Base-by-base conservation (phyloP, 306 rosid species). In the Delonix regia region DNA sequence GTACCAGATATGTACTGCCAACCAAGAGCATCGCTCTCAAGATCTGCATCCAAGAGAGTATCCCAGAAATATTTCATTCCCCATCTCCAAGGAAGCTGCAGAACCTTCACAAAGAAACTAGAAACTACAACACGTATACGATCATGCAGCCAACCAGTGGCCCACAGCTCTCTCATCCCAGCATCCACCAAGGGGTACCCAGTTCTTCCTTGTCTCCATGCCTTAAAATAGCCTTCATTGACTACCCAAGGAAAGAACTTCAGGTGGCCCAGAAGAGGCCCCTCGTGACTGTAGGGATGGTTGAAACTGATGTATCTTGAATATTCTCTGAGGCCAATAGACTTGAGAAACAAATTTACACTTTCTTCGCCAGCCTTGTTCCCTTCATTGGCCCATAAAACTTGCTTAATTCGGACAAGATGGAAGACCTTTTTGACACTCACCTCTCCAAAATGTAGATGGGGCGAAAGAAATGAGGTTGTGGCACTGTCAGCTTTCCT, bases 31-130 rank as follows among this genome's bases (percentile, higher is more conserved):
- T 94, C 98, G 55, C 97, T 90, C 80, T 94, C 98, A 15, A 94
- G 98, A 80, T 94, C 97, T 0, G 98, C 98, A 85, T 94, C 98
- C 82, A 94, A 78, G 66, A 94, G 96, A n/a, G 98, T 94, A 71
- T 94, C 98, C 98, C 98, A 94, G 82, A 94, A 94, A 72, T 94
- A 94, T 83, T 94, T 94, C 98, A 94, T 94, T 64, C 98, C 98
- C 98, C 98, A 94, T 85, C 94, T 89, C 98, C 98, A 94, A 3
- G 98, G 98, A 81, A 94, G 97, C 83, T 90, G 98, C 87, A 94
- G 84, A 86, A 94, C 97, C 87, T 94, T 94, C 53, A 94, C 98
- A 73, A 92, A 92, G 87, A 94, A 94, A 80, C 98, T 92, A 41
- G 98, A 89, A 85, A 94, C 98, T 0, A 94, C 97, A 12, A 94